Conservation (phyloP, 306 rosid species). For the Datisca glomerata region DNA sequence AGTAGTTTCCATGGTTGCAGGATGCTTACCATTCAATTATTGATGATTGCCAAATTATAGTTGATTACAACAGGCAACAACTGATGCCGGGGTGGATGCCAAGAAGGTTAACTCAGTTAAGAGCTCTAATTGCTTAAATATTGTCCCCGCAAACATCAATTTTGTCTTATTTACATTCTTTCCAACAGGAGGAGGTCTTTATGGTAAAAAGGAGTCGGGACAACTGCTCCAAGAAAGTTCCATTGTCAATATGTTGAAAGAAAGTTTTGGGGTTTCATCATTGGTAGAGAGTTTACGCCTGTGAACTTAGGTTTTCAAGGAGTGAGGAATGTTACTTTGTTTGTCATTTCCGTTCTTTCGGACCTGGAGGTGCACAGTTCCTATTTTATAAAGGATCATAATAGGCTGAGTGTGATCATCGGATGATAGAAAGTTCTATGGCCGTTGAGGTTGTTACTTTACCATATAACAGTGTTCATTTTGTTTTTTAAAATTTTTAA, state of each 20-base stretch:
- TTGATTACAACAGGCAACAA: too few relatives aligned
- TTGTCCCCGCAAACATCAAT: too few relatives aligned
- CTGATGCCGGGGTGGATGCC: too few relatives aligned
- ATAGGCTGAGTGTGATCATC: constrained; percentile 24
- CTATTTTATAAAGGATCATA: constrained; percentile 7
- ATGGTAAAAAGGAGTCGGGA: too few relatives aligned
- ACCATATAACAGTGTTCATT: not conserved
- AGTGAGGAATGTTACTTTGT: constrained; percentile 16
- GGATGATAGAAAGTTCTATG: constrained; percentile 59
- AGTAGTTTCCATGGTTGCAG: too few relatives aligned
- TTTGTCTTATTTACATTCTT: too few relatives aligned
- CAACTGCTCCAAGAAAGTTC: constrained; percentile 29
- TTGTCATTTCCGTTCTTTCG: constrained; percentile 25
- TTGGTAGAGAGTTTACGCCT: constrained; percentile 22
- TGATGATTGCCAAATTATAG: too few relatives aligned
- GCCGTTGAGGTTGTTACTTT: constrained; percentile 50
- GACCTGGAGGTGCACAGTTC: constrained; percentile 17
- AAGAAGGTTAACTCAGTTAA: too few relatives aligned
- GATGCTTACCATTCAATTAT: too few relatives aligned
- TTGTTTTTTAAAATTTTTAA: too few relatives aligned
- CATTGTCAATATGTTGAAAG: constrained; percentile 18
- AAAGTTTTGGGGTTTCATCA: constrained; percentile 28
- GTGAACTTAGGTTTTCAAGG: constrained; percentile 27
- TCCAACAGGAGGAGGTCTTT: too few relatives aligned
- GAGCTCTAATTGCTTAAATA: too few relatives aligned